Evolutionary conservation across 192 early-diverging fungal species (phyloP), one percentile per base, ranked within the genome.

Genomic region (Tieghemiomyces parasiticus): DNA sequence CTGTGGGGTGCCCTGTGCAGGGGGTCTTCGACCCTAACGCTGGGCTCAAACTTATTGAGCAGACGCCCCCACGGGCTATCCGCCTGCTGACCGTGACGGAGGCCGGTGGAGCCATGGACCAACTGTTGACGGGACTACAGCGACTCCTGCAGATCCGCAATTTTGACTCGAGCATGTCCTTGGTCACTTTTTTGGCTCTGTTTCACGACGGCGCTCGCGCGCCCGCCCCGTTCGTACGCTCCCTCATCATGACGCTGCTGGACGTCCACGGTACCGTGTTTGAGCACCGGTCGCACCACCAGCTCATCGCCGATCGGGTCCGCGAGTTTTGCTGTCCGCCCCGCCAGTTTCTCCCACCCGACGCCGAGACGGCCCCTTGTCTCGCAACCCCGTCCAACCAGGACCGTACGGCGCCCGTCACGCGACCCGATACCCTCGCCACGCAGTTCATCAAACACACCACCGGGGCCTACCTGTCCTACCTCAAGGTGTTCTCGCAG

Each of bases 281-380:
- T 19, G 34, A 16, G 29, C 32, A 19, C 3, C 20, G 29, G 2
- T 34, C 54, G 1, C 54, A 56, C 24, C 33, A 19, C 33, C 26
- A 56, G 4, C 1, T 56, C 0, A 31, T 56, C 3, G 32, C 29
- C 3, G 34, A 56, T 19, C 29, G 54, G 29, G 29, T 56, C 3
- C 54, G 32, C 20, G 32, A 33, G 9, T 56, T 56, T 56, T 28
- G 54, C 32, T 56, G 54, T 33, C 54, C 54, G 20, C 30, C 26
- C 13, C 10, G 13, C 3, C 54, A 56, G 13, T 20, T 56, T 31
- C 33, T 56, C 20, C 54, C 54, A 2, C 22, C 2, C 26, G 46
- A 47, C 46, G 19, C 46, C 2, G 46, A 47, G 46, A 22, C 25
- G 19, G 8, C 46, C 46, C 20, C 25, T 19, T 22, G 19, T 22